Evolutionary conservation across 2,329 filamentous ascomycete genomes (phyloP).

Genomic region (Pseudopyrenochaeta lycopersici): DNA sequence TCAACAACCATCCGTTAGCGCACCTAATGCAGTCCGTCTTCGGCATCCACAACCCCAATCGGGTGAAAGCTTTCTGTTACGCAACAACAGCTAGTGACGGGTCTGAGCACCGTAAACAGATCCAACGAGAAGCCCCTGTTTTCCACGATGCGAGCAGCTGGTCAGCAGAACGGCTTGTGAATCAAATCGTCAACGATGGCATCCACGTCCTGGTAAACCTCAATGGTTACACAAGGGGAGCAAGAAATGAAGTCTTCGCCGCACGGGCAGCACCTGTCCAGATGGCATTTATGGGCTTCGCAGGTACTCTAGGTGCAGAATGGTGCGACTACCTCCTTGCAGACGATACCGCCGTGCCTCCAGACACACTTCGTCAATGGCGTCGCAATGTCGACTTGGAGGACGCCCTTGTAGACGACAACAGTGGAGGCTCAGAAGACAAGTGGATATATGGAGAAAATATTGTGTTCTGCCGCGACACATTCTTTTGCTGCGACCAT

Average conservation of each 20-base stretch:
- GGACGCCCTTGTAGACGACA: conserved; percentile 69
- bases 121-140: conserved; percentile 88
- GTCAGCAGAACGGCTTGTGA: conserved; percentile 83
- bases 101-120: conserved; percentile 88
- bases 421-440: conserved; percentile 73
- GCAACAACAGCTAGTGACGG: conserved; percentile 92
- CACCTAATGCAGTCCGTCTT: conserved; percentile 99
- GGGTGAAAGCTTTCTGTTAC: conserved; percentile 90
- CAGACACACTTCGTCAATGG: conserved; percentile 80
- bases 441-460: conserved; percentile 98
- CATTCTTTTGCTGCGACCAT: conserved; percentile 98
- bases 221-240: conserved; percentile 97
- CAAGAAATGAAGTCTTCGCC: conserved; percentile 97
- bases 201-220: conserved; percentile 96
- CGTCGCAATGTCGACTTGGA: conserved; percentile 77
- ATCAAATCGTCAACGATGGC: conserved; percentile 84
- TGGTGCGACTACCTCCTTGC: conserved; percentile 99
- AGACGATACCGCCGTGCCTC: conserved; percentile 86
- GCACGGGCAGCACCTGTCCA: conserved; percentile 94
- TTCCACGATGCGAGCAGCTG: conserved; percentile 90
- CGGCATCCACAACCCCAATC: conserved; percentile 78
- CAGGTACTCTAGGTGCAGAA: conserved; percentile 92
- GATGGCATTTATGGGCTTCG: conserved; percentile 99
- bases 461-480: conserved; percentile 91
- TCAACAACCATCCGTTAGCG: conserved; percentile 96